Percentiles rank a stretch among this genome's conserved stretches.
Conservation (phyloP, 371 early-diverging fungal genomes). For the Coemansia sp. region DNA sequence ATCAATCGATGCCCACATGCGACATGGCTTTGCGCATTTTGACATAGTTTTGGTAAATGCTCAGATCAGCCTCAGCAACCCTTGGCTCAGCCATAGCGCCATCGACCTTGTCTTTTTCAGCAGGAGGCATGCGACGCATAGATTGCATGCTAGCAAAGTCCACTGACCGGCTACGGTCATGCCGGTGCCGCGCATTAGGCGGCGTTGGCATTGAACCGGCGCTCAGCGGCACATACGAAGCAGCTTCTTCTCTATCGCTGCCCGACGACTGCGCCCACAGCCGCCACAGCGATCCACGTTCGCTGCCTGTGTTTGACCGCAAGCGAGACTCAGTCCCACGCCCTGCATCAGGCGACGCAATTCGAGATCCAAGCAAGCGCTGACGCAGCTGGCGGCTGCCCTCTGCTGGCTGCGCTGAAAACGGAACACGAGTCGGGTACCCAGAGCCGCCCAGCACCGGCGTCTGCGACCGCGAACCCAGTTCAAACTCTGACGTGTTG, state of each 20-base stretch:
- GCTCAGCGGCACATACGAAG: constrained; percentile 1
- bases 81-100: constrained; percentile 23
- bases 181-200: not conserved
- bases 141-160: constrained; percentile 15
- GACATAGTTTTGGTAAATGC: constrained; percentile 42
- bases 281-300: constrained; percentile 38
- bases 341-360: constrained; percentile 13
- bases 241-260: not conserved
- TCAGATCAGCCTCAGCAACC: constrained; percentile 35
- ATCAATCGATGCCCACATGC: not conserved
- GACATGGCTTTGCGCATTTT: constrained; percentile 39
- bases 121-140: not conserved
- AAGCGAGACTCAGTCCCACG: constrained; percentile 2
- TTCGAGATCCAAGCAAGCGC: constrained; percentile 12
- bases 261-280: constrained; percentile 15
- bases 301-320: constrained; percentile 31
- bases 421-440: not conserved
- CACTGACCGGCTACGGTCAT: constrained; percentile 41
- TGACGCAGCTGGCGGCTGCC: constrained; percentile 4
- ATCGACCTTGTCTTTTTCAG: not conserved
- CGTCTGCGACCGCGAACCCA: constrained; percentile 20
- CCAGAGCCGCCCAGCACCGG: constrained; percentile 13
- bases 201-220: not conserved
- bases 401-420: constrained; percentile 14
- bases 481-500: constrained; percentile 4